Evolutionary conservation across 169 alveolate species (phyloP).

Genomic region (Plasmodium malariae): DNA sequence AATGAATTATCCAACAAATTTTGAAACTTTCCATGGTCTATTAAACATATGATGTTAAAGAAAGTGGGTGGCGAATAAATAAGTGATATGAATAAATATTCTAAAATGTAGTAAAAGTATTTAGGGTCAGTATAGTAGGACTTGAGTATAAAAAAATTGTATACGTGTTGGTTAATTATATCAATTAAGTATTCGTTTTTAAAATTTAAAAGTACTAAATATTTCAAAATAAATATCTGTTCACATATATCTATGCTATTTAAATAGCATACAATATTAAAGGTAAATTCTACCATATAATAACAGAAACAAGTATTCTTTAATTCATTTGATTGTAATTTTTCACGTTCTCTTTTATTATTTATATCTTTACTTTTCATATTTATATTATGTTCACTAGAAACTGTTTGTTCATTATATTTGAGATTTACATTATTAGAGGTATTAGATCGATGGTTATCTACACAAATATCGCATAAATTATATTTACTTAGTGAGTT

Average conservation of each 20-base stretch:
- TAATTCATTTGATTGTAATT: not conserved
- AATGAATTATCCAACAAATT: conserved; percentile 16
- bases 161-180: conserved; percentile 25
- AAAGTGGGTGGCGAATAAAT: conserved; percentile 19
- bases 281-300: conserved; percentile 56
- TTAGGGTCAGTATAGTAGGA: conserved; percentile 11
- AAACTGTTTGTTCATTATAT: not conserved
- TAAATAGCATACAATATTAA: conserved; percentile 26
- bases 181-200: conserved; percentile 66
- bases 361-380: not conserved
- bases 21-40: conserved; percentile 16
- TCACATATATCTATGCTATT: conserved; percentile 34
- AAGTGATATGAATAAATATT: conserved; percentile 23
- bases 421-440: not conserved
- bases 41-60: conserved; percentile 17
- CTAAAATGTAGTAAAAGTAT: conserved; percentile 34
- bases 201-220: conserved; percentile 31
- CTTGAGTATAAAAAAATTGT: conserved; percentile 48
- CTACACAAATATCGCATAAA: conserved; percentile 10
- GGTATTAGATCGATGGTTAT: not conserved
- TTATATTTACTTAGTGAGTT: conserved; percentile 28
- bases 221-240: conserved; percentile 28
- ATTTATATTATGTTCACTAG: not conserved
- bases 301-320: conserved; percentile 9
- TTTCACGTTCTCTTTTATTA: not conserved